Base-by-base conservation (phyloP, 495 filamentous ascomycete genomes). In the Podospora pseudocomata region DNA sequence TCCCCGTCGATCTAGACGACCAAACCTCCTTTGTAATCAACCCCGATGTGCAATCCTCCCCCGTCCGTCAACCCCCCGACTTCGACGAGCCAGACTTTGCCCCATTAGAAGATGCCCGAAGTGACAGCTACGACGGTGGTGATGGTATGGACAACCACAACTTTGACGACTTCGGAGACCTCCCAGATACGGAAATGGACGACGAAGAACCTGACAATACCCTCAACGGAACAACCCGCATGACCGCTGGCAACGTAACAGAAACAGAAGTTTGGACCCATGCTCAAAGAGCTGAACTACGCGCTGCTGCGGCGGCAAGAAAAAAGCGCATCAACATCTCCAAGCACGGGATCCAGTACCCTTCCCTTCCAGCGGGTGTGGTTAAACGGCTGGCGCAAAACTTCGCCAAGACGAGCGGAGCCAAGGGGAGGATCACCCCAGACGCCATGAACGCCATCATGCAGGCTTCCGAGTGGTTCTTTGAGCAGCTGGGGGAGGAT, bases 391-490 rank as follows among this genome's bases (percentile, higher is more conserved):
- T 97, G 28, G 92, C 92, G 30, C 89, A 85, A 19, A 89, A 83
- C 1, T 91, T 92, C 67, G 83, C 87, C 28, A 88, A 87, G 63
- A 83, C 85, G 11, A 82, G 84, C 65, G 86, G 87, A 55, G 83
- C 82, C 3, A 91, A 88, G 69, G 77, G 85, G 0, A 90, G 86
- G 70, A 87, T 97, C 63, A 86, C 82, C 67, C 87, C 89, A 53
- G 90, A 93, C 32, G 88, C 89, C 1, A 80, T 96, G 64, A 84
- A 85, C 19, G 88, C 87, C 27, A 88, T 97, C 53, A 87, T 89
- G 74, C 88, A 91, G 72, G 91, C 92, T 18, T 90, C 89, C 19
- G 91, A 94, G 44, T 93, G 90, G 88, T 97, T 92, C 78, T 96
- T 96, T 74, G 90, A 94, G 72, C 93, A 96, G 76, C 81, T 89